Base-by-base conservation (phyloP, 2,329 filamentous ascomycete species). In the Diaporthe sp. region DNA sequence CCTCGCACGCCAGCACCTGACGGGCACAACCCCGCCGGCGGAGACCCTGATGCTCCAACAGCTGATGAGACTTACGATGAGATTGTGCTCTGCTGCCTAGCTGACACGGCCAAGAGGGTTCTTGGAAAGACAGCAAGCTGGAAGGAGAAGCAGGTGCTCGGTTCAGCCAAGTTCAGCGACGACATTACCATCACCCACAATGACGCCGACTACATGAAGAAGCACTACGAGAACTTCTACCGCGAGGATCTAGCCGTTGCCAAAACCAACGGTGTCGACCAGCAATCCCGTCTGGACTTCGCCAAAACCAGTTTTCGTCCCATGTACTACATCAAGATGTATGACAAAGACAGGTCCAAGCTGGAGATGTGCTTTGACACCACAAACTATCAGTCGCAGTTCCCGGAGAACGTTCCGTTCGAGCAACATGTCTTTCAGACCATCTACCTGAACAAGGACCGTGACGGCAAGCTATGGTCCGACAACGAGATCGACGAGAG, bases 121-220 rank as follows among this genome's bases (percentile, higher is more conserved):
- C 87, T 94, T 0, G 88, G 88, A 55, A 85, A 87, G 9, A 89
- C 88, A 2, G 89, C 91, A 34, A 89, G 88, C 10, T 87, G 46
- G 31, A 60, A 28, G 34, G 71, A 72, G 57, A 49, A 42, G 31
- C 8, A 53, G 22, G 71, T 72, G 17, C 71, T 72, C 17, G 71
- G 71, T 8, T 60, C 57, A 19, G 71, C 71, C 44, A 72, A 91
- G 76, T 92, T 94, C 82, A 91, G 89, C 79, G 90, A 94, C 85
- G 93, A 94, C 81, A 90, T 94, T 73, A 94, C 92, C 19, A 88
- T 94, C 77, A 94, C 92, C 1, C 92, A 94, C 81, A 89, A 86
- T 78, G 92, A 94, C 81, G 83, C 85, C 8, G 84, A 87, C 15
- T 94, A 94, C 84, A 93, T 94, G 86, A 87, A 90, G 74, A 89